Conservation (phyloP, 75 land plant genomes). For the Larix kaempferi region DNA sequence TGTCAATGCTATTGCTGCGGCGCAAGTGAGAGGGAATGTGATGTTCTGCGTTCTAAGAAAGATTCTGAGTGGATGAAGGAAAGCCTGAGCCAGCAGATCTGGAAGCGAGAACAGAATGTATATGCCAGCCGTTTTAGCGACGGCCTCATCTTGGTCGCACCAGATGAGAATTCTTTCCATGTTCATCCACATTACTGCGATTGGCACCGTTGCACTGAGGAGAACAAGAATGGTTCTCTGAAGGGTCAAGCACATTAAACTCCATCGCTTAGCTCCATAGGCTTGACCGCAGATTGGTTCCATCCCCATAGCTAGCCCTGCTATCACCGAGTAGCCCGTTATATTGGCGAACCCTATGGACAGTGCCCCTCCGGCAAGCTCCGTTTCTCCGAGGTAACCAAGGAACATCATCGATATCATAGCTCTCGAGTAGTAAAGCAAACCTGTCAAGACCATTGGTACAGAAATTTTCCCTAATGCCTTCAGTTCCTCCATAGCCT, state of each 20-base stretch:
- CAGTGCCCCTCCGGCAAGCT: constrained; percentile 46
- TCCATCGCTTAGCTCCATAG: constrained; percentile 34
- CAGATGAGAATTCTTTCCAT: constrained; percentile 32
- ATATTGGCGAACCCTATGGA: constrained; percentile 51
- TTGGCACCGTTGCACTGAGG: constrained; percentile 38
- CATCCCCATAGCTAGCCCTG: constrained; percentile 56
- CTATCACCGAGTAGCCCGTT: constrained; percentile 45
- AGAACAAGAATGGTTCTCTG: constrained; percentile 42
- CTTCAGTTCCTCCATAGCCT: too few relatives aligned
- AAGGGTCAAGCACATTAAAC: constrained; percentile 28
- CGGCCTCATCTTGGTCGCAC: constrained; percentile 35
- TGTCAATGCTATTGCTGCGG: constrained; percentile 31
- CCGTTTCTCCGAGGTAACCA: constrained; percentile 47
- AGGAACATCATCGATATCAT: constrained; percentile 52
- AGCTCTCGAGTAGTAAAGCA: constrained; percentile 40
- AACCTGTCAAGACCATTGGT: constrained; percentile 31
- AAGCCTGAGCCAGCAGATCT: constrained; percentile 33
- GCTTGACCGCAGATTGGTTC: constrained; percentile 58
- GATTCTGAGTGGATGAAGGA: constrained; percentile 41
- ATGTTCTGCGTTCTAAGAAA: constrained; percentile 46
- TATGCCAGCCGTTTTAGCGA: constrained; percentile 19
- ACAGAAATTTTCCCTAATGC: constrained; percentile 24
- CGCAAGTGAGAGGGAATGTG: constrained; percentile 46
- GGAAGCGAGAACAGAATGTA: constrained; percentile 33
- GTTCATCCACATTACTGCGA: constrained; percentile 44